Conservation (phyloP, 768 basidiomycete genomes). For the Russula lepida region DNA sequence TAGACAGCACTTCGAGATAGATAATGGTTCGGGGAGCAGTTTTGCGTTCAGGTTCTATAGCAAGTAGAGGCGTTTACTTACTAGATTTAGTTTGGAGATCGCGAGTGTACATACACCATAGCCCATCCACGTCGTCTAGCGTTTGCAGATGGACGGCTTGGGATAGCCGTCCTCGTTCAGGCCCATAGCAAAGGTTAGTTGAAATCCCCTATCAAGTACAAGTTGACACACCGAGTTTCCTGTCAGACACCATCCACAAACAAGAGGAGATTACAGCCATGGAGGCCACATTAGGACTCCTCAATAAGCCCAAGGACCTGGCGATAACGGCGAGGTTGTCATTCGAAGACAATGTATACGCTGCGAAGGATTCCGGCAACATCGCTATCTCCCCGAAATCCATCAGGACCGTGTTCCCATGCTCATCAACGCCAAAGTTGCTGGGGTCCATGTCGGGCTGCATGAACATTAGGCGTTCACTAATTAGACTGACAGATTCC, state of each 20-base stretch:
- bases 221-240: background rate
- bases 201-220: background rate
- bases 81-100: too few relatives aligned
- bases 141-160: too few relatives aligned
- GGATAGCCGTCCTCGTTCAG: background rate
- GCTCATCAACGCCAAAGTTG: constrained; percentile 27
- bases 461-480: constrained; percentile 26
- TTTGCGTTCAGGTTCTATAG: too few relatives aligned
- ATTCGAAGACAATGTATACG: constrained; percentile 1
- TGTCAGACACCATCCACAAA: background rate
- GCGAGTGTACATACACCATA: too few relatives aligned
- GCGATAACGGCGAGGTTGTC: background rate
- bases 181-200: background rate
- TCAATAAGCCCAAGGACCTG: background rate
- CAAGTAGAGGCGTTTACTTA: too few relatives aligned
- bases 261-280: background rate
- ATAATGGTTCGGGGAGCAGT: too few relatives aligned
- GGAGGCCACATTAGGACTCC: background rate
- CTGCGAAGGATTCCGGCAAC: constrained; percentile 24
- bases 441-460: constrained; percentile 27
- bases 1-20: too few relatives aligned
- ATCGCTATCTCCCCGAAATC: constrained; percentile 25
- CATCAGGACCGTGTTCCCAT: constrained; percentile 24
- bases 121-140: too few relatives aligned
- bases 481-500: background rate